Evolutionary conservation across 768 basidiomycete genomes (phyloP), one percentile per base, ranked within the genome.

Genomic region (Pluteus cervinus): DNA sequence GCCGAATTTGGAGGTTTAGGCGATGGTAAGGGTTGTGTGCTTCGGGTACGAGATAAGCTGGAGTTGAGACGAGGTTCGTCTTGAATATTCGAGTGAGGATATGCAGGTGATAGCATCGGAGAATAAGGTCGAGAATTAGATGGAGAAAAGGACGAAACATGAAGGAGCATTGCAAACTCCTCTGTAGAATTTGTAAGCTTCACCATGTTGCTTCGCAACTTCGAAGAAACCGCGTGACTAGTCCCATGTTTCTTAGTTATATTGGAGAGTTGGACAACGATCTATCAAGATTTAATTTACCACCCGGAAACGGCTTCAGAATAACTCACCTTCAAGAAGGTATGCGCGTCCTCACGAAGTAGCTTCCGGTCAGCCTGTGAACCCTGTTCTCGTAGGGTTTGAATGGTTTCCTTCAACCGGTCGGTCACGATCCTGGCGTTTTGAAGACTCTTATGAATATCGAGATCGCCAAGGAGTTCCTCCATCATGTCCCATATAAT

Each of bases 141-240:
- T 7, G 80, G 75, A 29, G 87, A 76, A 47, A 86, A 79, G 0
- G 85, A 87, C 5, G 90, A 89, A 32, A 90, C 82, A 51, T 89
- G 86, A 12, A 93, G 65, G 33, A 94, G 66, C 46, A 89, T 86
- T 33, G 86, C 81, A 49, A 91, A 85, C 55, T 88, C 88, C 57
- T 93, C 81, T 8, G 90, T 89, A 9, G 81, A 75, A 49, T 86
- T 84, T 15, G 83, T 86, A 40, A 96, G 69, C 45, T 75, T 74
- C 26, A 81, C 75, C 65, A 90, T 79, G 51, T 80, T 78, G 37
- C 66, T 72, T 42, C 86, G 76, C 29, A 93, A 65, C 23, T 68
- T 58, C 4, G 76, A 45, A n/a, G 66, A 49, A 8, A 65, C 60
- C 11, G 77, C 73, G 33, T 80, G 73, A n/a, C 73, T 66, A 16